phyloP scores from a whole-genome alignment of 2,329 filamentous ascomycete species.

The Botrytis byssoidea region DNA sequence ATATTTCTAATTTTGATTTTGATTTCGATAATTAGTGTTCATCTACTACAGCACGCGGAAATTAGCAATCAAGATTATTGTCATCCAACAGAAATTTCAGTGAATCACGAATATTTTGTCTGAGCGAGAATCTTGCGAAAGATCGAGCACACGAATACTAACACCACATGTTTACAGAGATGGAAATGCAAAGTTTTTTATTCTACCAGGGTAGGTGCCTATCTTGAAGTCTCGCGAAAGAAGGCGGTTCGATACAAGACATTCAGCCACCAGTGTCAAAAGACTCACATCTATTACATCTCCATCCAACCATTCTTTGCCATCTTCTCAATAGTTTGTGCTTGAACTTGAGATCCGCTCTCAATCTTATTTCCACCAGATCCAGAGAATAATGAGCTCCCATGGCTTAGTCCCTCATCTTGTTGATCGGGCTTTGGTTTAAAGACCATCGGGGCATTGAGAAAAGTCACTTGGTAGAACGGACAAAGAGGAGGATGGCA shows the following conservation, averaged over 20 bases:
- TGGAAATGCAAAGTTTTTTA: not conserved
- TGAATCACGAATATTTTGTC: not conserved
- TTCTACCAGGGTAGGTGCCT: not conserved
- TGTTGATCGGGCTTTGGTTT: not conserved
- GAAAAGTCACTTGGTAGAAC: not conserved
- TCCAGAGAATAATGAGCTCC: not conserved
- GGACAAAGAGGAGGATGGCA: not conserved
- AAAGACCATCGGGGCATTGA: not conserved
- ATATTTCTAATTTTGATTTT: not conserved
- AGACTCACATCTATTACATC: not conserved
- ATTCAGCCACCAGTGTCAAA: not conserved
- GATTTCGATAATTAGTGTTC: too few species aligned
- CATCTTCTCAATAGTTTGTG: not conserved
- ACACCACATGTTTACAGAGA: not conserved
- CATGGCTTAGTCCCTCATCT: not conserved
- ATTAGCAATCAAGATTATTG: too few species aligned
- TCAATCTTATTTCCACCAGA: accelerated
- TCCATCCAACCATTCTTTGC: not conserved
- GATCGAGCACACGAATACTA: not conserved
- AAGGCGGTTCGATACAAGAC: not conserved
- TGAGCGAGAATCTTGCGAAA: not conserved
- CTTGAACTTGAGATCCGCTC: not conserved
- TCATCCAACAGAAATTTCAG: not conserved
- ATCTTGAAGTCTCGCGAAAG: too few species aligned
- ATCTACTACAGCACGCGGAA: too few species aligned